phyloP scores from a whole-genome alignment of 495 filamentous ascomycete genomes.

The Patellaria atrata region DNA sequence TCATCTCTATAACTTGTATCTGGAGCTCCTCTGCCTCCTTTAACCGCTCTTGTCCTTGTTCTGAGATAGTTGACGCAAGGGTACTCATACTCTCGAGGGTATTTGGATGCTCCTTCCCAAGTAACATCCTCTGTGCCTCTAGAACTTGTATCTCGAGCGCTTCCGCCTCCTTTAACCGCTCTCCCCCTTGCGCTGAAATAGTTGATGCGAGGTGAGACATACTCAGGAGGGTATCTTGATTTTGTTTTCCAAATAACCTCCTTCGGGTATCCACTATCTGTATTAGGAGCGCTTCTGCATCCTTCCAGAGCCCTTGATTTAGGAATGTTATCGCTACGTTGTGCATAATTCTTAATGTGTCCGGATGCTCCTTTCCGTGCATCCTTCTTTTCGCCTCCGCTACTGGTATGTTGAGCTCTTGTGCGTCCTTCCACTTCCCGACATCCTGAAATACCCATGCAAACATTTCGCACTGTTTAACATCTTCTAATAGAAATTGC shows the following conservation, averaged over 20 bases:
- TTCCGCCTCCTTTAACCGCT: constrained; percentile 3
- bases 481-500: no score
- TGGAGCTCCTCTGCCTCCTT: constrained; percentile 10
- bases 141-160: constrained; percentile 1
- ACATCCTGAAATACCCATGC: no score
- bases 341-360: constrained; percentile 3
- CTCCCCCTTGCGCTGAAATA: no score
- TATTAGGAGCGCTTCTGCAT: constrained; percentile 1
- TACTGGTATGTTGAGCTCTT: constrained; percentile 1
- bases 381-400: not conserved
- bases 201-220: constrained; percentile 4
- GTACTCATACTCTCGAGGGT: constrained; percentile 3
- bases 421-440: constrained; percentile 1
- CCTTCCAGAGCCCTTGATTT: constrained; percentile 3
- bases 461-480: no score
- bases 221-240: constrained; percentile 5
- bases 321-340: constrained; percentile 2
- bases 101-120: constrained; percentile 1
- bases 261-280: not conserved
- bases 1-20: constrained; percentile 1
- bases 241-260: not conserved
- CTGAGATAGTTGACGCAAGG: constrained; percentile 3
- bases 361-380: constrained; percentile 1
- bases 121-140: not conserved
- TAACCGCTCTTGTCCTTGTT: constrained; percentile 6